Conservation (phyloP, 116 monocot genomes). For the Posidonia oceanica region DNA sequence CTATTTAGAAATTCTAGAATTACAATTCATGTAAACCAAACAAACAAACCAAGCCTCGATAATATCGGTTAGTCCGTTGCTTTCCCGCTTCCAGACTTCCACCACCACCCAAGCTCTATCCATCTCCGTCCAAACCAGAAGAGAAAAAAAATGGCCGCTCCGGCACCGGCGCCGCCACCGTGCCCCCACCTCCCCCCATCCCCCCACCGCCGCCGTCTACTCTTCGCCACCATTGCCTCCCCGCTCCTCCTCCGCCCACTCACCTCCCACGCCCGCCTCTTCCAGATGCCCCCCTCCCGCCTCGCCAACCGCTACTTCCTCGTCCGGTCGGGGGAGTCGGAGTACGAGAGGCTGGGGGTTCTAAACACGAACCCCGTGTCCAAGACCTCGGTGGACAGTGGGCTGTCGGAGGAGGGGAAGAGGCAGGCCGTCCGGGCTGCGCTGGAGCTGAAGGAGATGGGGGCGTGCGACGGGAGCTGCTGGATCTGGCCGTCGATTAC, state of each 20-base stretch:
- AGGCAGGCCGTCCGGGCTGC: constrained; percentile 44
- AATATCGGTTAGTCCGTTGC: background rate
- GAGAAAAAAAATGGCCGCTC: background rate
- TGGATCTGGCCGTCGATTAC: constrained; percentile 99
- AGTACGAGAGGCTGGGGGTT: constrained; percentile 51
- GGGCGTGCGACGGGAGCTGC: constrained; percentile 72
- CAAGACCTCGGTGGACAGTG: constrained; percentile 83
- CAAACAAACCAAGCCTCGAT: no score
- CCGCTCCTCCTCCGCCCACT: constrained; percentile 4
- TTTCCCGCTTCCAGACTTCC: background rate
- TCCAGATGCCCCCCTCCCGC: constrained; percentile 49
- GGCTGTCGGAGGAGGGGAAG: constrained; percentile 50
- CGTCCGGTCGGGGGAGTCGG: constrained; percentile 81
- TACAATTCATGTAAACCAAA: no score
- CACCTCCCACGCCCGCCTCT: constrained; percentile 30
- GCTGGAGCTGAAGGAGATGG: constrained; percentile 42
- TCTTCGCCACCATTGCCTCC: constrained; percentile 6
- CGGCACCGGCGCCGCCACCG: background rate
- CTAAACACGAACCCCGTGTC: constrained; percentile 81
- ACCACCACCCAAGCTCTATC: background rate
- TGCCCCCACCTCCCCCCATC: background rate
- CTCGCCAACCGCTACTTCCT: constrained; percentile 64
- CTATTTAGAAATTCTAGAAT: no score
- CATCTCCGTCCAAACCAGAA: background rate
- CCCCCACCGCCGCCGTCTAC: constrained; percentile 13